Evolutionary conservation across 257 asterid genomes (phyloP).

Genomic region (Gentiana macrophylla): DNA sequence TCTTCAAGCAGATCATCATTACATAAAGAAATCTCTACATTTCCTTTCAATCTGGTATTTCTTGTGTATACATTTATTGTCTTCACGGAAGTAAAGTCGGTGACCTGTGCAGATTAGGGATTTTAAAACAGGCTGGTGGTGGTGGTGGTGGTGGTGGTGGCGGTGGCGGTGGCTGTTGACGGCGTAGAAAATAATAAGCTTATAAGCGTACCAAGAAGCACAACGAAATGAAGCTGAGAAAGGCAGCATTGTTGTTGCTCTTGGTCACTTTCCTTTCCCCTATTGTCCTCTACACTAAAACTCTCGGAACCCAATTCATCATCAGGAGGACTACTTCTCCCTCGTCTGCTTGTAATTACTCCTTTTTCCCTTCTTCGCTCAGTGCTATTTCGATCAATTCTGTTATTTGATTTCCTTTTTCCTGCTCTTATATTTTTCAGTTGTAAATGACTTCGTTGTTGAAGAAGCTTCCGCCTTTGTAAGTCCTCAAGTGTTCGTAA

Average conservation of each 20-base stretch:
- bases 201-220: background rate
- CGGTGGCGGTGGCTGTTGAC: too few relatives aligned
- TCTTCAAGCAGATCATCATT: too few relatives aligned
- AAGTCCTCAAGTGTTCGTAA: conserved; percentile 15
- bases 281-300: conserved; percentile 60
- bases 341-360: conserved; percentile 55
- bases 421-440: conserved; percentile 30
- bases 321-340: conserved; percentile 17
- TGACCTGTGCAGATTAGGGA: too few relatives aligned
- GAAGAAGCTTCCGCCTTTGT: conserved; percentile 76
- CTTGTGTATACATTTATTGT: too few relatives aligned
- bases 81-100: too few relatives aligned
- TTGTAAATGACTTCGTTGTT: conserved; percentile 32
- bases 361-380: background rate
- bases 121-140: too few relatives aligned
- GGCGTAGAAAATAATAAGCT: too few relatives aligned
- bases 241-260: conserved; percentile 51
- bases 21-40: too few relatives aligned
- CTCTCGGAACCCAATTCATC: conserved; percentile 39
- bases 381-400: background rate
- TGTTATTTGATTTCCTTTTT: background rate
- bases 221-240: conserved; percentile 50
- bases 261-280: conserved; percentile 73
- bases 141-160: background rate
- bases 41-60: too few relatives aligned